These are phyloP conservation scores for Fusarium sublunatum DNA, from an alignment of 2,329 filamentous ascomycete species.

Conservation along the genomic window DNA sequence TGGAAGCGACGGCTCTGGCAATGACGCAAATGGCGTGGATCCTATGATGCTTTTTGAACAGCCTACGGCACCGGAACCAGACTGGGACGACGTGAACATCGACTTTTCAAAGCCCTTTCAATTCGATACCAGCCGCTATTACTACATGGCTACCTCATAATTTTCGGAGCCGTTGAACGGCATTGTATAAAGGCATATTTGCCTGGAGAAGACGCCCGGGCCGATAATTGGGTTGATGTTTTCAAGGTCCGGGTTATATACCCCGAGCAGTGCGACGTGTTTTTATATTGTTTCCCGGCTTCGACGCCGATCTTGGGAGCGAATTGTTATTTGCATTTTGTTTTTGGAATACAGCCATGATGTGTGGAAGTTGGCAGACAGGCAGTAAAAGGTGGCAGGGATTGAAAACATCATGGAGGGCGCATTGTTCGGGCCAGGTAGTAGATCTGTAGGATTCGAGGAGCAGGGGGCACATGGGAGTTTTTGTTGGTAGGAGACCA, in stretches of 20 bases:
- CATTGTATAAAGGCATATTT: conserved; percentile 9
- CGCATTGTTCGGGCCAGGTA: conserved; percentile 19
- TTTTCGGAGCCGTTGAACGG: conserved; percentile 12
- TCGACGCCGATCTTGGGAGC: conserved; percentile 23
- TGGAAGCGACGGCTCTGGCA: conserved; percentile 17
- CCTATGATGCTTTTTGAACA: conserved; percentile 46
- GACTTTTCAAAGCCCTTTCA: conserved; percentile 66
- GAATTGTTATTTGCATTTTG: conserved; percentile 15
- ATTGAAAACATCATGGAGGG: conserved; percentile 20
- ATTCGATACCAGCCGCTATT: conserved; percentile 58
- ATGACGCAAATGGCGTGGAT: conserved; percentile 31
- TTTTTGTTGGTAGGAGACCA: conserved; percentile 24
- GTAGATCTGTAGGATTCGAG: conserved; percentile 1
- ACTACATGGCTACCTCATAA: conserved; percentile 49
- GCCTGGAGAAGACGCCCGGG: conserved; percentile 14
- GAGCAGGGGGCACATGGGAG: conserved; percentile 24
- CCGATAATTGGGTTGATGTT: conserved; percentile 28
- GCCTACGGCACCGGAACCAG: conserved; percentile 39
- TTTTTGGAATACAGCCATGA: conserved; percentile 27
- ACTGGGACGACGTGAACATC: conserved; percentile 63
- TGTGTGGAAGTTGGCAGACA: conserved; percentile 6
- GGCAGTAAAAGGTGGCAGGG: conserved; percentile 28
- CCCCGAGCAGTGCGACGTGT: conserved; percentile 40
- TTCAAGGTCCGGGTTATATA: conserved; percentile 47
- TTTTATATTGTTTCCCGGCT: conserved; percentile 14